Base-by-base conservation (phyloP, 1,284 basidiomycete genomes). In the Microbotryum silenes-acaulis region DNA sequence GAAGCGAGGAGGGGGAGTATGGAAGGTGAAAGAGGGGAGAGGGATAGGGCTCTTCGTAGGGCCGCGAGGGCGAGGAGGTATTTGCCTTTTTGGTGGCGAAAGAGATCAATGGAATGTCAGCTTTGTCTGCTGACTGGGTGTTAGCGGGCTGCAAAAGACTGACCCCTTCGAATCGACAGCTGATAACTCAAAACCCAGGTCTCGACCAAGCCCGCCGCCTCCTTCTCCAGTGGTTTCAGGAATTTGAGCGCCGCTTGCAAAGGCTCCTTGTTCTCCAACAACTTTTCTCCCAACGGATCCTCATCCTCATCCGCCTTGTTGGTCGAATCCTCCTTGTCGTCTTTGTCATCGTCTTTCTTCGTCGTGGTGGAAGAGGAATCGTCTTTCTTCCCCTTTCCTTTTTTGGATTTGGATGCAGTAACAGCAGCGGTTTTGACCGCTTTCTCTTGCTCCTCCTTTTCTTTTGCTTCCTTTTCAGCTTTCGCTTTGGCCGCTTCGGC, bases 321-420 rank as follows among this genome's bases (percentile, higher is more conserved):
- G 20, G 80, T 70, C 1, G 76, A 74, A 63, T 77, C 71, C 52
- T 70, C 74, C 54, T 76, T 64, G 58, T 61, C 49, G 51, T 59
- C 21, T 37, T 31, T 48, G 29, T 51, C 21, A 33, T 14, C 20
- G 27, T 51, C 50, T 33, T 18, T 33, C 5, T 42, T 9, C 1
- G 20, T 27, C 48, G 29, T 4, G 23, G 46, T 47, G 45, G 14
- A 25, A 46, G 29, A 31, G 12, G 18, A 66, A 73, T 29, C 59
- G 81, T 80, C 78, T 73, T 82, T 87, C 75, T 87, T 89, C 63
- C 80, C 80, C 6, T 86, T 85, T 0, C 85, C 89, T 74, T 91
- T 93, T 75, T 88, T 89, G 33, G 89, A 89, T 73, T 90, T 93
- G 76, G 91, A 92, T 74, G 87, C 86, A 0, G 88, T 89, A 75